Evolutionary conservation across 106 monocot species (phyloP).

Genomic region (Alisma plantagoaquatica): DNA sequence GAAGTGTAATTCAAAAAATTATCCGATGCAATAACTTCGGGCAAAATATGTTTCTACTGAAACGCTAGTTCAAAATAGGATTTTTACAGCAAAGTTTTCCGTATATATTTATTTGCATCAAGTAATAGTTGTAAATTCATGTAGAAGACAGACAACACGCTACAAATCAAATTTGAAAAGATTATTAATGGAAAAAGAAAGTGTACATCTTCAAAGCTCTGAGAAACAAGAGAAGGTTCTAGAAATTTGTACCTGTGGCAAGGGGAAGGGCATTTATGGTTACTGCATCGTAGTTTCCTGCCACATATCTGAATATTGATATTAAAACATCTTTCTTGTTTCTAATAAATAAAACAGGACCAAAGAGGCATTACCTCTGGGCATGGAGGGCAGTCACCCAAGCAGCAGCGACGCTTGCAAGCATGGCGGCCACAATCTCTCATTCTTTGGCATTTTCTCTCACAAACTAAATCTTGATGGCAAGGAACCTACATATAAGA

Average conservation of each 20-base stretch:
- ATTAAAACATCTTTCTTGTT: slow-evolving; percentile 4
- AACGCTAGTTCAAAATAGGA: no score
- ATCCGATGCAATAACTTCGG: no score
- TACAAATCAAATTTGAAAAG: no score
- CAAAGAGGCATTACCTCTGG: slow-evolving; percentile 53
- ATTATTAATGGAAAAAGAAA: no score
- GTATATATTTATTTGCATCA: no score
- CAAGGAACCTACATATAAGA: slow-evolving; percentile 67
- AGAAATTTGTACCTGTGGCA: slow-evolving; percentile 81
- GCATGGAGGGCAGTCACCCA: slow-evolving; percentile 74
- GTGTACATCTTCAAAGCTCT: no score
- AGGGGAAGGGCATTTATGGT: slow-evolving; percentile 92
- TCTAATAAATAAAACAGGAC: background rate
- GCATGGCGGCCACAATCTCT: slow-evolving; percentile 94
- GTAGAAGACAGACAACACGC: no score
- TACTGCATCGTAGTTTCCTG: slow-evolving; percentile 73
- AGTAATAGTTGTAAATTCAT: no score
- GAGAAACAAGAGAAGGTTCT: no score
- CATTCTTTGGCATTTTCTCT: slow-evolving; percentile 70
- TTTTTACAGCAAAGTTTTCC: no score
- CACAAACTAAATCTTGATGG: slow-evolving; percentile 88
- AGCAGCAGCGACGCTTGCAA: slow-evolving; percentile 85
- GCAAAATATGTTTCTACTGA: no score
- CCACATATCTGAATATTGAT: slow-evolving; percentile 58
- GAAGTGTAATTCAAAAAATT: no score